These are phyloP conservation scores for Neonectria sp. DNA, from an alignment of 2,329 filamentous ascomycete genomes.

Conservation along the genomic window DNA sequence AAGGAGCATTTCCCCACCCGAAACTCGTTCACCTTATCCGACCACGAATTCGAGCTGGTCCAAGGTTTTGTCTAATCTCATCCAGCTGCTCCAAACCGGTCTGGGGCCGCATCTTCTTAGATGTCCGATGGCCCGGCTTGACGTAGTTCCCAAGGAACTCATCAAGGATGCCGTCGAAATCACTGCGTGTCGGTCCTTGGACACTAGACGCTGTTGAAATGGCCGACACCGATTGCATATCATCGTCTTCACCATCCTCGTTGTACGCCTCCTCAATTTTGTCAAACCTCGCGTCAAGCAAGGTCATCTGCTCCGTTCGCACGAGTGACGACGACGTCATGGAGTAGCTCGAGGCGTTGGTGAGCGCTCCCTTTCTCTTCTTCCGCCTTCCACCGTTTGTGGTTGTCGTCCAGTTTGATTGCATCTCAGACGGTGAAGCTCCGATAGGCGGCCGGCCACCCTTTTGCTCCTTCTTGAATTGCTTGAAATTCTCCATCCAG, in stretches of 20 bases:
- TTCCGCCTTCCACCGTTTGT: conserved; percentile 87
- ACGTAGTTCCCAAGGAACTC: conserved; percentile 87
- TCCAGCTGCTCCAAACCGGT: conserved; percentile 91
- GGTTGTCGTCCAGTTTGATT: conserved; percentile 82
- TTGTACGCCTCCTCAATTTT: conserved; percentile 86
- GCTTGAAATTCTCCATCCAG: conserved; percentile 94
- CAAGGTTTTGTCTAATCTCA: conserved; percentile 86
- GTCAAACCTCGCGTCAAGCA: conserved; percentile 93
- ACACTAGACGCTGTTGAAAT: conserved; percentile 77
- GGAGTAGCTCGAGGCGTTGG: conserved; percentile 87
- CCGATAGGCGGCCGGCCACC: conserved; percentile 58
- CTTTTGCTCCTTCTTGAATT: conserved; percentile 90
- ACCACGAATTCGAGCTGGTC: conserved; percentile 76
- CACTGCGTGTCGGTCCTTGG: conserved; percentile 76
- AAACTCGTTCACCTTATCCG: conserved; percentile 37
- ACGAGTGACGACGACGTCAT: conserved; percentile 93
- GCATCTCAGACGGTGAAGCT: conserved; percentile 72
- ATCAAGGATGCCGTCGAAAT: conserved; percentile 93
- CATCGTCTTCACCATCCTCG: conserved; percentile 65
- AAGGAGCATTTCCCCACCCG: background rate
- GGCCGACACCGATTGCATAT: conserved; percentile 71
- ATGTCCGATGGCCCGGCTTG: conserved; percentile 78
- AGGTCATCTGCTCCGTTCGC: conserved; percentile 87
- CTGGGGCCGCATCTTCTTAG: conserved; percentile 86
- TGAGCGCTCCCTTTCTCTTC: conserved; percentile 96